A percentile compares a stretch with the other conserved stretches of the same genome.
Evolutionary conservation across 768 basidiomycete species (phyloP).

Genomic region (Trametes meyenii): DNA sequence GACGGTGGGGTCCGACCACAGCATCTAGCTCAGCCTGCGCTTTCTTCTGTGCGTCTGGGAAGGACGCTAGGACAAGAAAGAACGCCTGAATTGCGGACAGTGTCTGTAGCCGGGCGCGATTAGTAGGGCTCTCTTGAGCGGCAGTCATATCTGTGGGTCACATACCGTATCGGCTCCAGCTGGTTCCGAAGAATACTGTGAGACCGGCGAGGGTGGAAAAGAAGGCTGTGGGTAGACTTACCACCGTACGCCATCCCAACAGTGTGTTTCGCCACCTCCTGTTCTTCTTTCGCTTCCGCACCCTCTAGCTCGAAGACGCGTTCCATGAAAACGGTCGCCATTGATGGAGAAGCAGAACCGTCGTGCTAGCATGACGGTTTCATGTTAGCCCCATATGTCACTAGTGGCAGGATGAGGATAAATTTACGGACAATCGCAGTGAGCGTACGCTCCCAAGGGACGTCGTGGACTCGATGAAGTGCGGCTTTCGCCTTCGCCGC

Average conservation of each 20-base stretch:
- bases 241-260: slow-evolving; percentile 16
- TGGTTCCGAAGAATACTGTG: not conserved
- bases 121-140: not conserved
- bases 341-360: slow-evolving; percentile 3
- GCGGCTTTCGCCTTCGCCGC: slow-evolving; percentile 10
- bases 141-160: no score
- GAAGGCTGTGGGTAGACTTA: not conserved
- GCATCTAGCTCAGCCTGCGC: slow-evolving; percentile 35
- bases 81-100: slow-evolving; percentile 27
- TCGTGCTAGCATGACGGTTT: slow-evolving; percentile 1
- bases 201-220: not conserved
- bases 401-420: no score
- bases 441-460: slow-evolving; percentile 21
- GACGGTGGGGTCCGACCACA: slow-evolving; percentile 19
- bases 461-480: slow-evolving; percentile 9
- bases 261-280: not conserved
- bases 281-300: not conserved
- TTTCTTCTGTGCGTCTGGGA: slow-evolving; percentile 31
- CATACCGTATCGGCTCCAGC: slow-evolving; percentile 17
- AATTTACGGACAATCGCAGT: slow-evolving; percentile 19
- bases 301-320: not conserved
- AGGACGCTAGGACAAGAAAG: slow-evolving; percentile 29
- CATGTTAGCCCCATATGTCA: not conserved
- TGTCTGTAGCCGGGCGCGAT: slow-evolving; percentile 19
- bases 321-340: slow-evolving; percentile 1